phyloP scores from a whole-genome alignment of 257 asterid species.

The Scutellaria barbata region DNA sequence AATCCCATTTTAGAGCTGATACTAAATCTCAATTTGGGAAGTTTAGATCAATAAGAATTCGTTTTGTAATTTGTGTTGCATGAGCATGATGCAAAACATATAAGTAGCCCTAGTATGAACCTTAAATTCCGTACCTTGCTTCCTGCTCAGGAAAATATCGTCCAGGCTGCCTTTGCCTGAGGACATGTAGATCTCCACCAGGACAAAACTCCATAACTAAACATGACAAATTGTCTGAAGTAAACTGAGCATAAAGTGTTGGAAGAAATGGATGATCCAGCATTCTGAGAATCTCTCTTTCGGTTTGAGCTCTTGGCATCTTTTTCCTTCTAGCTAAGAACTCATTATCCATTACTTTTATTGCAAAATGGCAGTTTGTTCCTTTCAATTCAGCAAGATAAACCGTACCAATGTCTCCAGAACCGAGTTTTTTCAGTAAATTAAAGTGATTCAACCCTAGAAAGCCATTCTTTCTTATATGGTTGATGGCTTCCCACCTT shows the following conservation, averaged over 20 bases:
- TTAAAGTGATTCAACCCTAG: conserved; percentile 75
- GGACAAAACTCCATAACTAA: conserved; percentile 97
- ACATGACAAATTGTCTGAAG: conserved; percentile 80
- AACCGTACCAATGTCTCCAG: conserved; percentile 90
- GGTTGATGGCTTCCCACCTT: conserved; percentile 77
- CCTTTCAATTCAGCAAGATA: conserved; percentile 82
- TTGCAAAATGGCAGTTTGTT: conserved; percentile 68
- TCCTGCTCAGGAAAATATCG: conserved; percentile 80
- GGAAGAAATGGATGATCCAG: conserved; percentile 99
- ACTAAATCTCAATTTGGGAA: not conserved
- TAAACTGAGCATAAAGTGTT: conserved; percentile 83
- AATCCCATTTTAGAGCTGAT: not conserved
- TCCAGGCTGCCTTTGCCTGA: conserved; percentile 85
- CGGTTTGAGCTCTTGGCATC: conserved; percentile 85
- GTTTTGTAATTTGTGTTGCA: not conserved
- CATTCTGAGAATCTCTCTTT: conserved; percentile 83
- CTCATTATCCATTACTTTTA: conserved; percentile 95
- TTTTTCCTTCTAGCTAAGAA: conserved; percentile 76
- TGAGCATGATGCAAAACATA: conserved; percentile 7
- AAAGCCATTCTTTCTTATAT: conserved; percentile 63
- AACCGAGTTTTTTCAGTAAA: conserved; percentile 78
- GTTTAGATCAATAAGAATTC: not conserved
- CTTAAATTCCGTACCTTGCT: conserved; percentile 66
- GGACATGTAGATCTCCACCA: conserved; percentile 92
- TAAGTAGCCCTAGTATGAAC: not conserved